These are phyloP conservation scores for Crithidia expoeki DNA, from an alignment of 208 protist species.

Conservation along the genomic window DNA sequence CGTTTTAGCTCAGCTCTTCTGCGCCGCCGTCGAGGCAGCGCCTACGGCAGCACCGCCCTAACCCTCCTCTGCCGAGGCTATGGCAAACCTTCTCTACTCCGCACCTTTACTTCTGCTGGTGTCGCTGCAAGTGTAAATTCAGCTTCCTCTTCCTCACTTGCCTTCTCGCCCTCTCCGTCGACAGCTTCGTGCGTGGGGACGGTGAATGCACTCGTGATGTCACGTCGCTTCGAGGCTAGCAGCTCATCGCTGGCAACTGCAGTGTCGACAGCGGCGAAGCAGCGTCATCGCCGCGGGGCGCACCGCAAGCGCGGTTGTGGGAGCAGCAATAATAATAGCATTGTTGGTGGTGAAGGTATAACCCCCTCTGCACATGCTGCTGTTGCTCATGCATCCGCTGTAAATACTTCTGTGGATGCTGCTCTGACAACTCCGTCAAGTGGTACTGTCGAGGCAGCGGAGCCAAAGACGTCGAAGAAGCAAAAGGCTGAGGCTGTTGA, in stretches of 20 bases:
- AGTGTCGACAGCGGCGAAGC: slow-evolving; percentile 4
- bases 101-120: neutral
- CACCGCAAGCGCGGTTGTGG: slow-evolving; percentile 28
- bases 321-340: neutral
- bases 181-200: neutral
- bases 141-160: neutral
- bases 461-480: neutral
- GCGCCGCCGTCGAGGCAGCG: slow-evolving; percentile 1
- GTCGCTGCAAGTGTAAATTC: neutral
- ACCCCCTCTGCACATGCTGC: neutral
- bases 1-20: slow-evolving; percentile 1
- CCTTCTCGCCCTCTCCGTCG: neutral
- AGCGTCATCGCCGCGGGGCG: slow-evolving; percentile 25
- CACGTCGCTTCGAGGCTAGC: slow-evolving; percentile 4
- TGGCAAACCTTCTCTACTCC: neutral
- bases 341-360: neutral
- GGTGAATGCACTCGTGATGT: neutral
- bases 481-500: neutral
- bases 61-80: neutral
- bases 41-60: neutral
- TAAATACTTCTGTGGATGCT: neutral
- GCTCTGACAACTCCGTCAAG: no score
- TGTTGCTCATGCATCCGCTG: neutral
- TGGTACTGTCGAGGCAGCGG: neutral
- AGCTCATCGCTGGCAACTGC: neutral